Conservation (phyloP, 768 basidiomycete genomes). For the Termitomyces sp. region DNA sequence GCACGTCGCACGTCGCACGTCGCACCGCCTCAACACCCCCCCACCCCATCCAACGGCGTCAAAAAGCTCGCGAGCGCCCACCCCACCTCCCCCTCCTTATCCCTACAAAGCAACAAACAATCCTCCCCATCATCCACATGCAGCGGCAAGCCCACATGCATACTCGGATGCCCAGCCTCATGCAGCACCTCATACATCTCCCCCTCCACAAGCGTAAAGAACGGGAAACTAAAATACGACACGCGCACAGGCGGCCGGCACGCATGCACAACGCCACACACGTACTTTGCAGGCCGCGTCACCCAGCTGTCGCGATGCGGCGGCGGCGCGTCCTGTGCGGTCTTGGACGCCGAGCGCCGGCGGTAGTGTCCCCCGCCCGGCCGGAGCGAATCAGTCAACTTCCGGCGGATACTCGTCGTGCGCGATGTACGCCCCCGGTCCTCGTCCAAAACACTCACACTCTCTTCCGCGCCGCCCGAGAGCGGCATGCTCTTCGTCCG, state of each 20-base stretch:
- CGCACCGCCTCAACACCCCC: slow-evolving; percentile 8
- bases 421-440: slow-evolving; percentile 21
- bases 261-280: slow-evolving; percentile 62
- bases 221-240: slow-evolving; percentile 68
- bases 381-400: slow-evolving; percentile 20
- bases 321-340: slow-evolving; percentile 14
- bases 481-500: slow-evolving; percentile 51
- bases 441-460: slow-evolving; percentile 15
- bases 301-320: slow-evolving; percentile 35
- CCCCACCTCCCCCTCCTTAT: slow-evolving; percentile 49
- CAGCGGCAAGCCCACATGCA: slow-evolving; percentile 66
- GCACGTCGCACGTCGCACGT: no score
- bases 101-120: slow-evolving; percentile 69
- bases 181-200: slow-evolving; percentile 63
- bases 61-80: slow-evolving; percentile 84
- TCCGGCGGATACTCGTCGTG: slow-evolving; percentile 22
- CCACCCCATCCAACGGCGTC: slow-evolving; percentile 40
- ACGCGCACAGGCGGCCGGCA: slow-evolving; percentile 60
- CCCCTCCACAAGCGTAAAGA: slow-evolving; percentile 63
- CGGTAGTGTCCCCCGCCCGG: slow-evolving; percentile 8
- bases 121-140: slow-evolving; percentile 76
- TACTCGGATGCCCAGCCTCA: slow-evolving; percentile 75
- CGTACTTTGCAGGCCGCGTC: slow-evolving; percentile 49
- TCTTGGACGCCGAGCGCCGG: slow-evolving; percentile 15
- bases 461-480: slow-evolving; percentile 12